Conservation (phyloP, 2,329 filamentous ascomycete species). For the Aspergillus amoenus region DNA sequence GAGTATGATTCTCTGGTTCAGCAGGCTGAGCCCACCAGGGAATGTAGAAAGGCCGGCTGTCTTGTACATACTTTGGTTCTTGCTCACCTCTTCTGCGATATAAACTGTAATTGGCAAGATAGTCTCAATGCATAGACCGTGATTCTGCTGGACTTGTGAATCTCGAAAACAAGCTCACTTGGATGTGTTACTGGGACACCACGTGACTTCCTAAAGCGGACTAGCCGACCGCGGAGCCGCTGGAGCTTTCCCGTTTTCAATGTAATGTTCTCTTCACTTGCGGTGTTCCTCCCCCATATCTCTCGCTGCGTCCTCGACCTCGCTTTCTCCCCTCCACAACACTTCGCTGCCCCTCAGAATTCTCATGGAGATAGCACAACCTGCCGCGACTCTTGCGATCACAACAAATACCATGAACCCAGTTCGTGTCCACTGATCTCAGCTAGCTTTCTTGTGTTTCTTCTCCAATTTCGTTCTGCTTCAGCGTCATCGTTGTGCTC, state of each 20-base stretch:
- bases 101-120: neutral
- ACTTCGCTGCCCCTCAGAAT: neutral
- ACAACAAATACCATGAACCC: conserved; percentile 11
- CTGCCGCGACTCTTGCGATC: conserved; percentile 12
- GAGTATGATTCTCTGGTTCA: neutral
- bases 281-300: neutral
- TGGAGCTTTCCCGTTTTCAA: neutral
- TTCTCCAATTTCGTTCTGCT: neutral
- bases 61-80: conserved; percentile 13
- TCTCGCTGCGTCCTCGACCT: neutral
- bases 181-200: neutral
- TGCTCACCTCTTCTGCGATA: conserved; percentile 1
- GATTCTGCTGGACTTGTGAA: neutral
- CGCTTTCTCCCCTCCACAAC: neutral
- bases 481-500: conserved; percentile 2
- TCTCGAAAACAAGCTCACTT: neutral
- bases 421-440: conserved; percentile 15
- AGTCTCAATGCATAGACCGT: neutral
- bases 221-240: neutral
- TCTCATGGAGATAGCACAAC: conserved; percentile 13
- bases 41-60: conserved; percentile 3
- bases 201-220: neutral
- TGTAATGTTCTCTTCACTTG: neutral
- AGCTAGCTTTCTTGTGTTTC: conserved; percentile 14
- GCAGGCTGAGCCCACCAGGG: conserved; percentile 4